Evolutionary conservation across 495 filamentous ascomycete genomes (phyloP), one percentile per base, ranked within the genome.

Genomic region (Aspergillus incahuasiensis): DNA sequence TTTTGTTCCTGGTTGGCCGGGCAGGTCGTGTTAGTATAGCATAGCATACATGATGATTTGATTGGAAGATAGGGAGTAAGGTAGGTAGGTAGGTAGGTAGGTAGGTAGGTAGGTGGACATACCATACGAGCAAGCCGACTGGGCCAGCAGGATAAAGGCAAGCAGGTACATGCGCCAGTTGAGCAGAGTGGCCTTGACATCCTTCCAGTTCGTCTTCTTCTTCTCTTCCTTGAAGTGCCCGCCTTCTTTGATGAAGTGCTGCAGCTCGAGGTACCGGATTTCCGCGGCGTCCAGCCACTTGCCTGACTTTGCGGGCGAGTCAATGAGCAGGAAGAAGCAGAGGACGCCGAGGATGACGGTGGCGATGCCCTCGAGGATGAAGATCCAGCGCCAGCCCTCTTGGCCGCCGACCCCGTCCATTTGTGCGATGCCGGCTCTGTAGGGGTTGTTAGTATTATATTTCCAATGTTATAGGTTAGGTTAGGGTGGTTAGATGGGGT

Each of bases 351-450:
- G 70, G 12, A 83, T 15, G 1, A 88, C 70, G 6, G 66, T 82
- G 41, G n/a, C 49, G 12, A 58, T 52, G 19, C 84, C 79, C 45
- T 86, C 84, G 6, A 86, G 74, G 18, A 86, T 76, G 61, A 86
- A 85, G 47, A 89, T 89, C 87, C 87, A 90, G 9, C 82, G 76
- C 87, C 87, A 89, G 11, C 86, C 86, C 38, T 76, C 73, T 16
- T 84, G 64, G 0, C 81, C 80, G 1, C 71, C 82, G 5, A 85
- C 63, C 2, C 85, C 86, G 19, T 85, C 71, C 82, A 90, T 86
- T 45, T 85, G 55, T 15, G 82, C 78, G 32, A 89, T 84, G 0
- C 70, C 86, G 46, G 77, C 87, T 3, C 32, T 35, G 12, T 11
- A 28, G 25, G 3, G 4, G 6, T 11, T 35, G 32, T 35, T 35